Evolutionary conservation across 768 basidiomycete species (phyloP).

Genomic region (Ramaria rubella): DNA sequence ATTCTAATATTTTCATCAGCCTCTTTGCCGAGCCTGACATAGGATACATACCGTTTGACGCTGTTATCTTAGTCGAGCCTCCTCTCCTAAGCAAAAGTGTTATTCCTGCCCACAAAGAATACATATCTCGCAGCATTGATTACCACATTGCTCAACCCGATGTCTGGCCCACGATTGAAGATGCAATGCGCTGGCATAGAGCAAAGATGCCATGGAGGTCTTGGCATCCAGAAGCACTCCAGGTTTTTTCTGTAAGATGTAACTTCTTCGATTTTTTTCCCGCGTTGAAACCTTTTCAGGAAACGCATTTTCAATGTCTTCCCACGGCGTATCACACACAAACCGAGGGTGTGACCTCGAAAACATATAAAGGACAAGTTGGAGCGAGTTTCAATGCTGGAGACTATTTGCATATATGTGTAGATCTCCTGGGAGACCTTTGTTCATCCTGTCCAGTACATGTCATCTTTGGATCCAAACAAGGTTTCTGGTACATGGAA

Average conservation of each 20-base stretch:
- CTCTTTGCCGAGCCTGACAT: neutral
- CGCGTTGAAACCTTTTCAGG: too few relatives aligned
- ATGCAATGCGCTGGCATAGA: neutral
- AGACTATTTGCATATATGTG: neutral
- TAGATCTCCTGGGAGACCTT: neutral
- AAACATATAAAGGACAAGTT: neutral
- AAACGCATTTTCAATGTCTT: neutral
- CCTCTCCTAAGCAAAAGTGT: neutral
- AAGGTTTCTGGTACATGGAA: neutral
- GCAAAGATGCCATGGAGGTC: neutral
- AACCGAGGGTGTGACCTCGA: neutral
- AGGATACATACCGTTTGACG: neutral
- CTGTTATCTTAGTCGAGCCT: neutral
- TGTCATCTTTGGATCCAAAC: neutral
- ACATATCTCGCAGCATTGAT: too few relatives aligned
- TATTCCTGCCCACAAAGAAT: too few relatives aligned
- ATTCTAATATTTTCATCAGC: neutral
- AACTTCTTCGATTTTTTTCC: too few relatives aligned
- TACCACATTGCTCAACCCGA: too few relatives aligned
- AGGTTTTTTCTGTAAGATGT: neutral
- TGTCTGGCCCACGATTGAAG: neutral
- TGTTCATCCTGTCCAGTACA: neutral
- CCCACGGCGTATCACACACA: neutral
- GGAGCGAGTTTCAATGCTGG: neutral
- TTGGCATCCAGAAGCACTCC: neutral